Percentiles rank a stretch among this genome's conserved stretches.
These are phyloP conservation scores for Fusarium sterilihyphosum DNA, from an alignment of 2,329 filamentous ascomycete species.

Conservation along the genomic window DNA sequence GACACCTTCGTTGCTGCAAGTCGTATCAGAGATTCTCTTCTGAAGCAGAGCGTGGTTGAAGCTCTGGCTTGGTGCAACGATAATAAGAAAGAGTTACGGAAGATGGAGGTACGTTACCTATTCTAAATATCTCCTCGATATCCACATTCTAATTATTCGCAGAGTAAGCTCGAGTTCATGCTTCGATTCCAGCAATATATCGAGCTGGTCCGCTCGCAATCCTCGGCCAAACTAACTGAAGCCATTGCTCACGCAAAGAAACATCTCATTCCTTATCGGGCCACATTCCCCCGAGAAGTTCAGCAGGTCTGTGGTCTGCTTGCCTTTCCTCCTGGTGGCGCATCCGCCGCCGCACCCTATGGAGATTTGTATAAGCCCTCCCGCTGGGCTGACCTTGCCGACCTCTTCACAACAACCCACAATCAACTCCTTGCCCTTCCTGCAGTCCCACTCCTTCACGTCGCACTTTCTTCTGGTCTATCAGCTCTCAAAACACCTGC, in stretches of 20 bases:
- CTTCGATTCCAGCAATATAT: conserved; percentile 95
- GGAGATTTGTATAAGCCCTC: conserved; percentile 73
- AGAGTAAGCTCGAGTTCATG: conserved; percentile 91
- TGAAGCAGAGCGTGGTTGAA: conserved; percentile 76
- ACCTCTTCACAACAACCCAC: conserved; percentile 85
- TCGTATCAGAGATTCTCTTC: conserved; percentile 77
- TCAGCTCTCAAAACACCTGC: conserved; percentile 96
- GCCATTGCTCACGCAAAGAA: conserved; percentile 86
- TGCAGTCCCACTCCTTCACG: conserved; percentile 83
- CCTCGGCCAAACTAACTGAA: conserved; percentile 73
- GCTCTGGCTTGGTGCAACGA: conserved; percentile 91
- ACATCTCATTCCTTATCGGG: conserved; percentile 76
- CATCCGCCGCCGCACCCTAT: conserved; percentile 55
- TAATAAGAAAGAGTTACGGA: conserved; percentile 91
- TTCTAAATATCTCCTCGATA: background rate
- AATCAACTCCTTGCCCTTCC: conserved; percentile 87
- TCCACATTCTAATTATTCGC: background rate
- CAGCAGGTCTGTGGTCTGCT: conserved; percentile 81
- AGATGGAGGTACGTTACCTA: conserved; percentile 74
- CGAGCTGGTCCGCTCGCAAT: conserved; percentile 79
- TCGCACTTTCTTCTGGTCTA: conserved; percentile 88
- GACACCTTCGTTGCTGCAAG: conserved; percentile 87
- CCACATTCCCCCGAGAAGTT: conserved; percentile 75
- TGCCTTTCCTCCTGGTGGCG: conserved; percentile 68
- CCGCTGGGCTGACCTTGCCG: conserved; percentile 81